Percentiles rank a stretch among this genome's conserved stretches.
Conservation (phyloP, 768 basidiomycete genomes). For the Epithele typhae region DNA sequence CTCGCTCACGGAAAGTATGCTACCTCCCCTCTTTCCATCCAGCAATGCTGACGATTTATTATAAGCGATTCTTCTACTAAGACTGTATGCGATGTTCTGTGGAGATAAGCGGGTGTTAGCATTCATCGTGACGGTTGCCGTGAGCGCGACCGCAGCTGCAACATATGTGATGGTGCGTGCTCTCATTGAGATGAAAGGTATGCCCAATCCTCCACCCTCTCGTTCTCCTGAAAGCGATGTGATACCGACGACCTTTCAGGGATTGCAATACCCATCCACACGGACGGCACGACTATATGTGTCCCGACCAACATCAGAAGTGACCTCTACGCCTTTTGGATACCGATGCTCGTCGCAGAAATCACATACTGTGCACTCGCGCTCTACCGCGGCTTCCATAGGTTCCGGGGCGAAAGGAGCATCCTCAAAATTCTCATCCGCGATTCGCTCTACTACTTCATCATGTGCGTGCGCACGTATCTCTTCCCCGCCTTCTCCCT, state of each 20-base stretch:
- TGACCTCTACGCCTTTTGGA: conserved; percentile 57
- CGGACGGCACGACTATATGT: conserved; percentile 34
- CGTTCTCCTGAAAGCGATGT: too few relatives aligned
- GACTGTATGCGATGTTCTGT: conserved; percentile 56
- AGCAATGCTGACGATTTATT: too few relatives aligned
- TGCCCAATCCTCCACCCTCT: conserved; percentile 1
- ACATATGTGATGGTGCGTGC: conserved; percentile 45
- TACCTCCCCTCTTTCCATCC: too few relatives aligned
- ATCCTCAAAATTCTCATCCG: conserved; percentile 48
- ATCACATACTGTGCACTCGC: conserved; percentile 47
- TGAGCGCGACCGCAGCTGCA: conserved; percentile 35
- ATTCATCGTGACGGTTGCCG: conserved; percentile 41
- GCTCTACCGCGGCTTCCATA: conserved; percentile 41
- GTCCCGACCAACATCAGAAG: conserved; percentile 32
- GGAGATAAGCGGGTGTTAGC: conserved; percentile 46
- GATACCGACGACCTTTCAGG: too few relatives aligned
- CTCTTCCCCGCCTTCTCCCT: too few relatives aligned
- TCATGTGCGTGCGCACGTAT: conserved; percentile 47
- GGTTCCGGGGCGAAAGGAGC: conserved; percentile 38
- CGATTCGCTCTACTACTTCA: conserved; percentile 56
- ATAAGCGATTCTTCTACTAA: conserved; percentile 55
- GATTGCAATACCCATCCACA: not conserved
- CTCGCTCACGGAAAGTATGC: conserved; percentile 40
- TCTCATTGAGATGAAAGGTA: conserved; percentile 38
- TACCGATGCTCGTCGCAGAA: conserved; percentile 54